Conservation (phyloP, 768 basidiomycete genomes). For the Glaciozyma martinii region DNA sequence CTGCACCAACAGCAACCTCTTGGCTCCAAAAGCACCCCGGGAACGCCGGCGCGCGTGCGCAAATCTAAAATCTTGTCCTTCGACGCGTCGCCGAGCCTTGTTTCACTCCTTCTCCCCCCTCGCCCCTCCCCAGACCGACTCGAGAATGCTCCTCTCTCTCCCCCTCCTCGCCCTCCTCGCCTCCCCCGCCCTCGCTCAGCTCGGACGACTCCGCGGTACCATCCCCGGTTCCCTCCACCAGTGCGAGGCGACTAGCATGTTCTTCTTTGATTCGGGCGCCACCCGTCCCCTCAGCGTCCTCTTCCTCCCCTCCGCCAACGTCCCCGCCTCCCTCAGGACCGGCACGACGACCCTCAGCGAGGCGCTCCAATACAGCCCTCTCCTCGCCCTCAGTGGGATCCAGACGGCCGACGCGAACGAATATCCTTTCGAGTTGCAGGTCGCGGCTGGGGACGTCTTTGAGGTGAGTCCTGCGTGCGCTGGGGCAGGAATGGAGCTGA, state of each 20-base stretch:
- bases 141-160: too few species aligned
- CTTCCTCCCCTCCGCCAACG: conserved; percentile 16
- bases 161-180: neutral
- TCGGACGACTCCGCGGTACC: neutral
- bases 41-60: too few species aligned
- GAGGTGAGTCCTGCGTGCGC: conserved; percentile 9
- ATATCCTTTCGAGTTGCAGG: conserved; percentile 16
- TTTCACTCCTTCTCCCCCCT: too few species aligned
- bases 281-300: conserved; percentile 21
- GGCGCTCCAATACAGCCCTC: conserved; percentile 11
- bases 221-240: neutral
- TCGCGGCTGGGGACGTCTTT: conserved; percentile 27
- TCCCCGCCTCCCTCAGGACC: conserved; percentile 9
- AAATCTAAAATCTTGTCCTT: too few species aligned
- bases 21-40: too few species aligned
- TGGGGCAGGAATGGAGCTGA: neutral
- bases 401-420: conserved; percentile 19
- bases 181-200: neutral
- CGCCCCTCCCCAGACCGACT: too few species aligned
- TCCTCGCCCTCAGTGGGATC: conserved; percentile 22
- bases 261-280: conserved; percentile 30
- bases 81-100: too few species aligned
- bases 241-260: conserved; percentile 27
- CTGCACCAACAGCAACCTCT: too few species aligned
- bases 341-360: conserved; percentile 10